Percentiles rank a stretch among this genome's conserved stretches.
Evolutionary conservation across 345 rosid species (phyloP).

Genomic region (Brassica juncea): DNA sequence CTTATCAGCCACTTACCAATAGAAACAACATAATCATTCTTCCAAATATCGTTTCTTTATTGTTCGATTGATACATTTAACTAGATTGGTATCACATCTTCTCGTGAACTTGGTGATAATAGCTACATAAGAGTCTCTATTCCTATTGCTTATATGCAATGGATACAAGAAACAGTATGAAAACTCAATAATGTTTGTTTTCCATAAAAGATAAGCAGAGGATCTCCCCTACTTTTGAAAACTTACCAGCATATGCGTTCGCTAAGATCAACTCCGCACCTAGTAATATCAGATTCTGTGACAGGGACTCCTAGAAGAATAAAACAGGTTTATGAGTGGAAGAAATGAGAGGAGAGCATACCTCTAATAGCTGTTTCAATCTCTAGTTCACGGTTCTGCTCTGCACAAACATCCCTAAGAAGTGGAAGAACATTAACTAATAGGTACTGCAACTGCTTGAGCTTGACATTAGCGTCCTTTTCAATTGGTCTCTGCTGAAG

Average conservation of each 20-base stretch:
- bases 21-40: background rate
- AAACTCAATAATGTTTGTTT: too few species aligned
- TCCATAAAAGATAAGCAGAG: background rate
- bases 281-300: slow-evolving; percentile 22
- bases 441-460: slow-evolving; percentile 41
- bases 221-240: background rate
- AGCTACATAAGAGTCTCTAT: background rate
- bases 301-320: slow-evolving; percentile 18
- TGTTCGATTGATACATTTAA: background rate
- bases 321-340: background rate
- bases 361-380: slow-evolving; percentile 35
- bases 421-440: slow-evolving; percentile 38
- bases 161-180: background rate
- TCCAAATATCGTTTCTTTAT: background rate
- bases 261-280: slow-evolving; percentile 15
- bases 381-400: slow-evolving; percentile 43
- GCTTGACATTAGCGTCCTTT: slow-evolving; percentile 22
- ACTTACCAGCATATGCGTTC: slow-evolving; percentile 39
- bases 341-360: slow-evolving; percentile 1
- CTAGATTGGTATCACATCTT: background rate
- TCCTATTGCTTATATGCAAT: slow-evolving; percentile 6
- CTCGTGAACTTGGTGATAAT: background rate
- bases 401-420: slow-evolving; percentile 29
- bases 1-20: slow-evolving; percentile 6
- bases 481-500: slow-evolving; percentile 2